Percentiles rank a stretch among this genome's conserved stretches.
These are phyloP conservation scores for Scytalidium lignicola DNA, from an alignment of 2,329 filamentous ascomycete genomes.

Conservation along the genomic window DNA sequence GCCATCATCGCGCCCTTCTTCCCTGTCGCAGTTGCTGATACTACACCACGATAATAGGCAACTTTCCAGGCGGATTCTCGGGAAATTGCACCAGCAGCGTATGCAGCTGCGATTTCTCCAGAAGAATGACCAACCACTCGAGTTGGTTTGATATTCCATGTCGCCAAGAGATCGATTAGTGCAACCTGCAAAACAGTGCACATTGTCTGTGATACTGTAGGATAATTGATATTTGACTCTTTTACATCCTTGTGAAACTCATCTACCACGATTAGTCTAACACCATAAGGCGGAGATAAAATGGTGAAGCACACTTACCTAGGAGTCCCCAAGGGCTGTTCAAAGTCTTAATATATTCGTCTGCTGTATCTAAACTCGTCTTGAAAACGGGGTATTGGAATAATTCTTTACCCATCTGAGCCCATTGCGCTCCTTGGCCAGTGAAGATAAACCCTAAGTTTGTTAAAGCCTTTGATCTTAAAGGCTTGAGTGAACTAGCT, in stretches of 20 bases:
- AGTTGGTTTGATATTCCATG: conserved; percentile 23
- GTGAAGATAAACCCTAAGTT: conserved; percentile 16
- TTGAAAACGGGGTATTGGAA: neutral
- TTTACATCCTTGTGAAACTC: no score
- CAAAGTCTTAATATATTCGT: conserved; percentile 1
- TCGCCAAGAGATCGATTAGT: conserved; percentile 11
- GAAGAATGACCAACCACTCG: conserved; percentile 34
- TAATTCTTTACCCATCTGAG: conserved; percentile 14
- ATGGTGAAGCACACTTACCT: conserved; percentile 5
- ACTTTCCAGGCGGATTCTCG: conserved; percentile 12
- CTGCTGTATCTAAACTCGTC: conserved; percentile 2
- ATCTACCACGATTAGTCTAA: no score
- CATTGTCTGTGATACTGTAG: conserved; percentile 15
- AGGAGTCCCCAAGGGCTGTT: conserved; percentile 1
- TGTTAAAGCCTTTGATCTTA: neutral
- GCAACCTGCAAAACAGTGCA: conserved; percentile 17
- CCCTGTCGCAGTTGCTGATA: conserved; percentile 9
- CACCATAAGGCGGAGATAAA: no score
- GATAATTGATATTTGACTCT: conserved; percentile 9
- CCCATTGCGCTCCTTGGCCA: conserved; percentile 21
- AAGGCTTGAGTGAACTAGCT: neutral
- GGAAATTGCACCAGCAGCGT: conserved; percentile 21
- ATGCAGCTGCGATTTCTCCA: conserved; percentile 37
- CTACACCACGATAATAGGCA: conserved; percentile 18
- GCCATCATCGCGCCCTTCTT: conserved; percentile 43